Percentiles rank a stretch among this genome's conserved stretches.
Conservation (phyloP, 108 stramenopile species). For the Tribonema minus region DNA sequence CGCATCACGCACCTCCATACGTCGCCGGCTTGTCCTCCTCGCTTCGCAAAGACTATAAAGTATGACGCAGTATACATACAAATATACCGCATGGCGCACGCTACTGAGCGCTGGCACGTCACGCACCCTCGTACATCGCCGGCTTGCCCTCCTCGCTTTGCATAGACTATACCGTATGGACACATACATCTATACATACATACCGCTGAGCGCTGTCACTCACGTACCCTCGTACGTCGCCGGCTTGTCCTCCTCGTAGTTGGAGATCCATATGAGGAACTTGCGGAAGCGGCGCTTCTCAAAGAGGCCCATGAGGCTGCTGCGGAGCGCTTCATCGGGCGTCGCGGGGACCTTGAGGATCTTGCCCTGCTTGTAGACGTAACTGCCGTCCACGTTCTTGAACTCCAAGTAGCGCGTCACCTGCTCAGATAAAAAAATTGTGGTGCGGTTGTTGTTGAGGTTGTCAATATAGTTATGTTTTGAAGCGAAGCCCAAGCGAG, state of each 20-base stretch:
- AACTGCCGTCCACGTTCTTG: constrained; percentile 89
- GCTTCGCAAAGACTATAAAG: background rate
- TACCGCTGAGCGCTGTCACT: background rate
- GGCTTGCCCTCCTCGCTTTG: background rate
- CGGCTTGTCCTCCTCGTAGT: constrained; percentile 66
- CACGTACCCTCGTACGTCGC: constrained; percentile 30
- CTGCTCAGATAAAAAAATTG: background rate
- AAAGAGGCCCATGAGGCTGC: constrained; percentile 90
- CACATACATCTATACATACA: too few relatives aligned
- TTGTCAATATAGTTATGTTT: too few relatives aligned
- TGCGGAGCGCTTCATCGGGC: constrained; percentile 70
- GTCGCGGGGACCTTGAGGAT: constrained; percentile 67
- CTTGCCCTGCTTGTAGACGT: constrained; percentile 88
- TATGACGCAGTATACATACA: too few relatives aligned
- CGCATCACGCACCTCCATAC: constrained; percentile 16
- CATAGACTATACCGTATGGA: too few relatives aligned
- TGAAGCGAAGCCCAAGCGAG: too few relatives aligned
- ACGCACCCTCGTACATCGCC: constrained; percentile 28
- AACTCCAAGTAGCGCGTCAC: constrained; percentile 96
- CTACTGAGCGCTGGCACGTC: background rate
- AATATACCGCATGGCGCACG: too few relatives aligned
- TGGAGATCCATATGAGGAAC: constrained; percentile 84
- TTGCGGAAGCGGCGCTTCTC: constrained; percentile 96
- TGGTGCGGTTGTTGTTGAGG: background rate
- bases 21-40: constrained; percentile 15